These are phyloP conservation scores for Umbellularia californica DNA, from an alignment of 164 flowering plant genomes.

Conservation along the genomic window DNA sequence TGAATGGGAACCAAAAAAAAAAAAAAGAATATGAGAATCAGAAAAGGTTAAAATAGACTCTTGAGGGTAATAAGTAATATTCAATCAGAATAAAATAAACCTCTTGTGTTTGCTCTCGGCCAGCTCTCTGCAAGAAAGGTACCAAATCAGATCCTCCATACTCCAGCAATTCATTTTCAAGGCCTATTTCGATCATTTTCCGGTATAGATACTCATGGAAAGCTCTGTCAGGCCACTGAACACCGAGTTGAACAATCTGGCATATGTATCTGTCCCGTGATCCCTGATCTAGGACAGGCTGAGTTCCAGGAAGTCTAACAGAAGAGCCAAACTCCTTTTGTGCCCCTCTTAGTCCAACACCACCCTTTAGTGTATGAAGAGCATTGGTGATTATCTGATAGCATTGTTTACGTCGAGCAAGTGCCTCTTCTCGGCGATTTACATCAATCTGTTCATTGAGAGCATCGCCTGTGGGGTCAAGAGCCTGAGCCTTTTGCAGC, in stretches of 20 bases:
- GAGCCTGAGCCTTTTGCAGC: conserved; percentile 88
- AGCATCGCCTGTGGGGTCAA: conserved; percentile 93
- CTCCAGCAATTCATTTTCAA: conserved; percentile 86
- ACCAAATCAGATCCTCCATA: conserved; percentile 97
- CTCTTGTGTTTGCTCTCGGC: conserved; percentile 57
- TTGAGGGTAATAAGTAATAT: neutral
- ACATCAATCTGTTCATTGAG: conserved; percentile 85
- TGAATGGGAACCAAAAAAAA: neutral
- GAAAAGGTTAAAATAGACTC: too few species aligned
- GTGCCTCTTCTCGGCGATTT: conserved; percentile 56
- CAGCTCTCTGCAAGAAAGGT: conserved; percentile 84
- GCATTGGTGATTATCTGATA: conserved; percentile 81
- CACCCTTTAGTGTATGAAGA: conserved; percentile 73
- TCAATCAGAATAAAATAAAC: conserved; percentile 24
- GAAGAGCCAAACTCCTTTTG: conserved; percentile 65
- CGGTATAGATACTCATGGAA: conserved; percentile 85
- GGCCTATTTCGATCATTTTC: conserved; percentile 80
- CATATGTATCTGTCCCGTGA: conserved; percentile 61
- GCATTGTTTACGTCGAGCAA: conserved; percentile 73
- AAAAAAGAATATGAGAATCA: neutral
- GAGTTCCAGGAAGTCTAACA: conserved; percentile 36
- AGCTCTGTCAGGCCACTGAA: conserved; percentile 83
- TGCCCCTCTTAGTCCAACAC: conserved; percentile 20
- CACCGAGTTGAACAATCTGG: conserved; percentile 93
- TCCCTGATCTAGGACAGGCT: conserved; percentile 53